phyloP scores from a whole-genome alignment of 2,329 filamentous ascomycete species.

The Biscogniauxia sp. region DNA sequence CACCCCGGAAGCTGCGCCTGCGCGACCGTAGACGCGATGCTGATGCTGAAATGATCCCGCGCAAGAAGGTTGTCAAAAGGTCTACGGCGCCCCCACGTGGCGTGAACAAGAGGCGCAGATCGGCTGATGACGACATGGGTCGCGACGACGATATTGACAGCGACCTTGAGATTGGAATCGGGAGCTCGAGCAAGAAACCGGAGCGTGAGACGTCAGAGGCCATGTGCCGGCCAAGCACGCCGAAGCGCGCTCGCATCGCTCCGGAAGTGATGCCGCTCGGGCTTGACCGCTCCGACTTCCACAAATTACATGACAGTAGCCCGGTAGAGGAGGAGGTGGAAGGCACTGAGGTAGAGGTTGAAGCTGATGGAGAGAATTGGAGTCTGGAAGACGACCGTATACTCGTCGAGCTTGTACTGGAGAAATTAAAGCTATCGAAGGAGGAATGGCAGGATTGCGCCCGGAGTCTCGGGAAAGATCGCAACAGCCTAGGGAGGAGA shows the following conservation, averaged over 20 bases:
- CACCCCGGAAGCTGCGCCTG: slow-evolving; percentile 54
- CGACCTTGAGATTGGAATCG: slow-evolving; percentile 36
- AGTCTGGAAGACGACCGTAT: slow-evolving; percentile 62
- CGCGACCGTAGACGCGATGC: slow-evolving; percentile 43
- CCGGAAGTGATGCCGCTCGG: slow-evolving; percentile 60
- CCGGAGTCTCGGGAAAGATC: slow-evolving; percentile 59
- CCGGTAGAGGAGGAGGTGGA: slow-evolving; percentile 26
- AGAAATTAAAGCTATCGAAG: slow-evolving; percentile 63
- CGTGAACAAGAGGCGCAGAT: slow-evolving; percentile 53
- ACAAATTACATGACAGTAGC: slow-evolving; percentile 42
- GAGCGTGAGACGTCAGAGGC: slow-evolving; percentile 20
- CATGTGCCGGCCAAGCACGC: slow-evolving; percentile 46
- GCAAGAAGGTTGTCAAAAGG: slow-evolving; percentile 54
- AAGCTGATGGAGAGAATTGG: slow-evolving; percentile 52
- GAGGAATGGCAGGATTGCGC: slow-evolving; percentile 68
- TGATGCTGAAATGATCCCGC: slow-evolving; percentile 30
- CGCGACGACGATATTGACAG: slow-evolving; percentile 38
- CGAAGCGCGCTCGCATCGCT: slow-evolving; percentile 59
- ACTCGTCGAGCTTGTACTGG: slow-evolving; percentile 65
- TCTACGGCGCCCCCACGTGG: slow-evolving; percentile 40
- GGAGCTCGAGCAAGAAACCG: slow-evolving; percentile 20
- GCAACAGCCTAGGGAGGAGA: slow-evolving; percentile 53
- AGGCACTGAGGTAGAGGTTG: slow-evolving; percentile 42
- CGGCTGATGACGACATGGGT: slow-evolving; percentile 44
- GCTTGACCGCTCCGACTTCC: slow-evolving; percentile 57